These are phyloP conservation scores for Venturia aucupariae DNA, from an alignment of 2,329 filamentous ascomycete genomes.

Conservation along the genomic window DNA sequence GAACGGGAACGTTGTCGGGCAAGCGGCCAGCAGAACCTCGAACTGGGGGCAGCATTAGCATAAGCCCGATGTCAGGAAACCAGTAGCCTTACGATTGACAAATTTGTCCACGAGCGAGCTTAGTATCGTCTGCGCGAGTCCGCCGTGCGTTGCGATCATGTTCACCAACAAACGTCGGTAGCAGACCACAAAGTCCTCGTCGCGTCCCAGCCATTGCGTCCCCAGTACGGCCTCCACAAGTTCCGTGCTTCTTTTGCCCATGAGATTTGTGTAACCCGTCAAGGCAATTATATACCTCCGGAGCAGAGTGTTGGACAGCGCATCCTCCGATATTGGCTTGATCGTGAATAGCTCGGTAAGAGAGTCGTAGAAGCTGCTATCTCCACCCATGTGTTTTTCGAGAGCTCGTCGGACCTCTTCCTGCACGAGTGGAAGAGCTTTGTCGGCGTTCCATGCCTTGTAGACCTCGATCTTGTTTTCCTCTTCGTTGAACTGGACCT, in stretches of 20 bases:
- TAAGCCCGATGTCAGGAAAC: background rate
- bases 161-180: constrained; percentile 49
- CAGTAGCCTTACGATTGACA: constrained; percentile 33
- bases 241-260: constrained; percentile 48
- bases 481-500: constrained; percentile 9
- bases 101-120: constrained; percentile 76
- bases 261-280: constrained; percentile 44
- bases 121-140: constrained; percentile 65
- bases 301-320: constrained; percentile 39
- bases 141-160: constrained; percentile 73
- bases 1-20: constrained; percentile 48
- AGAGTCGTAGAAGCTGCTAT: constrained; percentile 48
- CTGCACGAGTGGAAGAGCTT: constrained; percentile 47
- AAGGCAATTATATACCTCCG: constrained; percentile 52
- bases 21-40: constrained; percentile 43
- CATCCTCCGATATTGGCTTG: constrained; percentile 37
- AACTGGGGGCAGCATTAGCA: constrained; percentile 17
- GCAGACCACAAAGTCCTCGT: constrained; percentile 48
- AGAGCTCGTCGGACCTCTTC: constrained; percentile 53
- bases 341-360: constrained; percentile 44
- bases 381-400: constrained; percentile 41
- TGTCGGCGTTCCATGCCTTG: constrained; percentile 37
- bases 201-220: constrained; percentile 53
- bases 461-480: constrained; percentile 25
- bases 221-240: constrained; percentile 49